phyloP scores from a whole-genome alignment of 495 filamentous ascomycete species.

The Penicillium flavigenum region DNA sequence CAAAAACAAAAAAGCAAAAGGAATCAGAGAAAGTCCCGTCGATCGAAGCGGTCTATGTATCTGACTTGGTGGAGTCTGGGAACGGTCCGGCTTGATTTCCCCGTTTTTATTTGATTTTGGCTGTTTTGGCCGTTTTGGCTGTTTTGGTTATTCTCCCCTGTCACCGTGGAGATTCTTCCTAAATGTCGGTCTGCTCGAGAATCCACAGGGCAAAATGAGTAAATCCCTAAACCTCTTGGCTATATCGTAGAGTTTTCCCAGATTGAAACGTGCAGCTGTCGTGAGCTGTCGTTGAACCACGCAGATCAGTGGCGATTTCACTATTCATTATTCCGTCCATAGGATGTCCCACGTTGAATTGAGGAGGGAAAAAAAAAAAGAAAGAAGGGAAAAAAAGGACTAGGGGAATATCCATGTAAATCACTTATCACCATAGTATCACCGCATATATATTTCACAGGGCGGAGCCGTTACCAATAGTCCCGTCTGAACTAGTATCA shows the following conservation, averaged over 20 bases:
- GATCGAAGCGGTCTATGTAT: conserved; percentile 27
- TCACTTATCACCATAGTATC: background rate
- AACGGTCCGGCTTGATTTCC: conserved; percentile 27
- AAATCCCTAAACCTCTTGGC: too few relatives aligned
- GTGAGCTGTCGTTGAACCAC: too few relatives aligned
- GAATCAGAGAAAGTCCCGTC: conserved; percentile 15
- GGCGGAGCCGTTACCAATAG: conserved; percentile 20
- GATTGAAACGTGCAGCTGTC: too few relatives aligned
- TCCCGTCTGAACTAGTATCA: conserved; percentile 15
- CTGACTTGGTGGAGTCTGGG: conserved; percentile 20
- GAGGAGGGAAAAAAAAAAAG: too few relatives aligned
- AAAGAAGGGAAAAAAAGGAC: too few relatives aligned
- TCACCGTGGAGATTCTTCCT: too few relatives aligned
- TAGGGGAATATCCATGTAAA: too few relatives aligned
- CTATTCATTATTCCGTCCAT: too few relatives aligned
- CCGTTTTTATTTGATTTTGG: conserved; percentile 11
- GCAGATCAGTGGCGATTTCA: too few relatives aligned
- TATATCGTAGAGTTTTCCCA: too few relatives aligned
- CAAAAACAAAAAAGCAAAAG: background rate
- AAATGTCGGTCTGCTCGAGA: background rate
- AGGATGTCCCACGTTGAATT: too few relatives aligned
- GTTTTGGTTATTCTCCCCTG: background rate
- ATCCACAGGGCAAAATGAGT: background rate
- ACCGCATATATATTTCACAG: background rate
- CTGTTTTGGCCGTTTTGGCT: conserved; percentile 5